phyloP scores from a whole-genome alignment of 1,284 basidiomycete species.

The Leccinum holopus region DNA sequence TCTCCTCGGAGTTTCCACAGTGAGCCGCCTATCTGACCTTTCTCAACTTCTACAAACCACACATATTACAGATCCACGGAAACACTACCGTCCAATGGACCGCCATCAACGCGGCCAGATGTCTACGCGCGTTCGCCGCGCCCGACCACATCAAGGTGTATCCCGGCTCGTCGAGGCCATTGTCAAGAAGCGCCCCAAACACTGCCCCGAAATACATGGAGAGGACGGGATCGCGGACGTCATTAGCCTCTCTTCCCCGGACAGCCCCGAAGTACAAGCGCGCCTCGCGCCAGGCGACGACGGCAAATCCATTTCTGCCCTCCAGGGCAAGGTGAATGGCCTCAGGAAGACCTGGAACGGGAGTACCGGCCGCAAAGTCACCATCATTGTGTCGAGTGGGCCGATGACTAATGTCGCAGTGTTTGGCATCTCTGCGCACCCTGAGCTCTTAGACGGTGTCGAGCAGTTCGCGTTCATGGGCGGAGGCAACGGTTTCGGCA shows the following conservation, averaged over 20 bases:
- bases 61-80: conserved; percentile 63
- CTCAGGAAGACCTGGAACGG: conserved; percentile 55
- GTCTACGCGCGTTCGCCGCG: conserved; percentile 69
- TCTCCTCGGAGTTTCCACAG: conserved; percentile 79
- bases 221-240: conserved; percentile 78
- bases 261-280: conserved; percentile 47
- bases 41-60: background rate
- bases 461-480: conserved; percentile 87
- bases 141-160: conserved; percentile 56
- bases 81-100: conserved; percentile 68
- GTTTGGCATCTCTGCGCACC: conserved; percentile 63
- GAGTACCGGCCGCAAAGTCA: conserved; percentile 55
- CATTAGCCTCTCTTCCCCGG: conserved; percentile 58
- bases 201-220: conserved; percentile 77
- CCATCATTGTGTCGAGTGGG: conserved; percentile 71
- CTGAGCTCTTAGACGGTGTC: conserved; percentile 65
- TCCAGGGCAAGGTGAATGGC: conserved; percentile 64
- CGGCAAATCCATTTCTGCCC: conserved; percentile 46
- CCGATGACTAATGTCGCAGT: conserved; percentile 85
- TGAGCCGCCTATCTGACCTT: conserved; percentile 33
- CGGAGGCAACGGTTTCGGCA: conserved; percentile 81
- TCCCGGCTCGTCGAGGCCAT: conserved; percentile 52
- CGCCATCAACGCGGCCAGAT: conserved; percentile 68
- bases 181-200: conserved; percentile 48
- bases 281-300: conserved; percentile 45